These are phyloP conservation scores for Penicillium verhagenii DNA, from an alignment of 495 filamentous ascomycete species.

Conservation along the genomic window DNA sequence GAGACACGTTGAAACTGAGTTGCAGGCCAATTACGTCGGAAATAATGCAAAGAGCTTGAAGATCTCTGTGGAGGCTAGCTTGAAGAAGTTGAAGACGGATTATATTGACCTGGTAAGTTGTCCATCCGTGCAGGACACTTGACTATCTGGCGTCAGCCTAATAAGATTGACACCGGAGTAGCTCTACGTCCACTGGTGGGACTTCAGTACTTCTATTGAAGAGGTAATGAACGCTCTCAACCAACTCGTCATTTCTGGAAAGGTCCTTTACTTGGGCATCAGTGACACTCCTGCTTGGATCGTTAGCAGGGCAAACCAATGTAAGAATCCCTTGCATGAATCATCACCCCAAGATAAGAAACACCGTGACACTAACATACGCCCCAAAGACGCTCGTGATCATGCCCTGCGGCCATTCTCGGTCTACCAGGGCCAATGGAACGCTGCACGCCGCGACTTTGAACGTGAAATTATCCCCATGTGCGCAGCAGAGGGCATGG, in stretches of 20 bases:
- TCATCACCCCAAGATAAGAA: no score
- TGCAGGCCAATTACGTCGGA: conserved; percentile 57
- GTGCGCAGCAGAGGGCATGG: conserved; percentile 54
- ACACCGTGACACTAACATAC: neutral
- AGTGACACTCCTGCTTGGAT: conserved; percentile 63
- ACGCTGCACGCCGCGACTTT: conserved; percentile 49
- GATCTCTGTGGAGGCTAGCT: conserved; percentile 51
- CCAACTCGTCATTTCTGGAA: conserved; percentile 53
- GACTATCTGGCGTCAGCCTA: no score
- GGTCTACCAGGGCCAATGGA: conserved; percentile 68
- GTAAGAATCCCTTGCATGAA: neutral
- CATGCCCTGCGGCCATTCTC: conserved; percentile 61
- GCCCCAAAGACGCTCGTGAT: conserved; percentile 48
- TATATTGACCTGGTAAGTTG: conserved; percentile 56
- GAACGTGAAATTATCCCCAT: conserved; percentile 60
- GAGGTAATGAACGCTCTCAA: conserved; percentile 63
- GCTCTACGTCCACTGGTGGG: conserved; percentile 64
- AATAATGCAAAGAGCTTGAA: conserved; percentile 55
- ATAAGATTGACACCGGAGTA: no score
- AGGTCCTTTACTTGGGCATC: conserved; percentile 64
- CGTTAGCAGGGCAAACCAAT: conserved; percentile 54
- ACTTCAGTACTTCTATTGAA: conserved; percentile 54
- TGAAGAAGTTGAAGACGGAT: conserved; percentile 62
- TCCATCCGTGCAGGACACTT: neutral
- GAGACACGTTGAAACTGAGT: conserved; percentile 30